phyloP scores from a whole-genome alignment of 1,284 basidiomycete genomes.

The Xanthoconium separans region DNA sequence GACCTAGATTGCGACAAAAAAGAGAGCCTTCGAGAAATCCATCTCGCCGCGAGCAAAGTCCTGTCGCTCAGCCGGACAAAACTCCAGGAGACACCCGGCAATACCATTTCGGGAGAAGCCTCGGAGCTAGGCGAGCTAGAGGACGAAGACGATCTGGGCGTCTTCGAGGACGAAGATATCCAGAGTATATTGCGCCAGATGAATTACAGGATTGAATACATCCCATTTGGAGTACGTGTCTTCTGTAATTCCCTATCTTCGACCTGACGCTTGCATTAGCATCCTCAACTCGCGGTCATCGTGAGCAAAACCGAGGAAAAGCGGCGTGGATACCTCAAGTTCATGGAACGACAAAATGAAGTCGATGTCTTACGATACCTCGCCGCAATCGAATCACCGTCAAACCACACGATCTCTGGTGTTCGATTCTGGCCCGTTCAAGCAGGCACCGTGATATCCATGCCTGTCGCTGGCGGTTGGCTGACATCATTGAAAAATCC shows the following conservation, averaged over 20 bases:
- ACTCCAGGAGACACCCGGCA: not conserved
- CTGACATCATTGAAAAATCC: not conserved
- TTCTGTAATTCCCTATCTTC: no score
- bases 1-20: not conserved
- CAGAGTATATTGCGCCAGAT: conserved; percentile 4
- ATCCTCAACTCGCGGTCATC: no score
- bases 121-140: not conserved
- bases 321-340: no score
- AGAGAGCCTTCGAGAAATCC: not conserved
- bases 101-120: not conserved
- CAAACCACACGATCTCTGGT: not conserved
- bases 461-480: not conserved
- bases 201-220: conserved; percentile 8
- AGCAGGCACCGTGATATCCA: not conserved
- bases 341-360: not conserved
- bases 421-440: not conserved
- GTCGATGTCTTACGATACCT: not conserved
- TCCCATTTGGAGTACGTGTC: not conserved
- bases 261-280: no score
- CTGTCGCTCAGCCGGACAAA: not conserved
- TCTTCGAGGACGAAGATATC: conserved; percentile 8
- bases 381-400: not conserved
- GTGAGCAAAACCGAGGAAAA: no score
- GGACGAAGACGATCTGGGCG: not conserved
- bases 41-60: not conserved